Conservation (phyloP, 2,329 filamentous ascomycete genomes). For the Erysiphe pulchra region DNA sequence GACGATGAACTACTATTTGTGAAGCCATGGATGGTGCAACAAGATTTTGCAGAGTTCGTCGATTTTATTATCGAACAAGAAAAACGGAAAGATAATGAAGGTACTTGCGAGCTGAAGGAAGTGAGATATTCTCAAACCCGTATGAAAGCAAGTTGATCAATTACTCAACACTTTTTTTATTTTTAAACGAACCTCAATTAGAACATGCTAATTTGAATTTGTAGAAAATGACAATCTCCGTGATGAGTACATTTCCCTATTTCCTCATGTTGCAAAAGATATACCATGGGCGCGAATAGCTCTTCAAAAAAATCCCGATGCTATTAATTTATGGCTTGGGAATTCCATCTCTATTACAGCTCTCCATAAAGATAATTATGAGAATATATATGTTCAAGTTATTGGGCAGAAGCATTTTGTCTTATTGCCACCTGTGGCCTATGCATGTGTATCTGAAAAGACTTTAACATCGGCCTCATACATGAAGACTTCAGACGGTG, state of each 20-base stretch:
- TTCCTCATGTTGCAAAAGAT: conserved; percentile 31
- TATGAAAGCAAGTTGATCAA: conserved; percentile 15
- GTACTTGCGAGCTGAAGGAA: conserved; percentile 10
- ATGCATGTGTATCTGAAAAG: conserved; percentile 42
- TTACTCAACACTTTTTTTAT: background rate
- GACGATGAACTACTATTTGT: conserved; percentile 26
- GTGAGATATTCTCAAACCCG: conserved; percentile 54
- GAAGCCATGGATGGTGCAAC: conserved; percentile 43
- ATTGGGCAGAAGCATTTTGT: conserved; percentile 50
- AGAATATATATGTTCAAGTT: conserved; percentile 63
- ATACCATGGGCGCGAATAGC: conserved; percentile 53
- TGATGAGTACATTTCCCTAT: conserved; percentile 40
- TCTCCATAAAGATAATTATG: conserved; percentile 62
- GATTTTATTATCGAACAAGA: conserved; percentile 33
- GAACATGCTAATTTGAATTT: background rate
- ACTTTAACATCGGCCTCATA: conserved; percentile 33
- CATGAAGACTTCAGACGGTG: conserved; percentile 4
- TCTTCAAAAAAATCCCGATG: conserved; percentile 38
- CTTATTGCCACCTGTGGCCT: conserved; percentile 44
- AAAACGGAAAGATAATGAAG: conserved; percentile 2
- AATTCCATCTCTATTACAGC: conserved; percentile 44
- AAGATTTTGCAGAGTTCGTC: conserved; percentile 36
- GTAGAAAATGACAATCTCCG: conserved; percentile 59
- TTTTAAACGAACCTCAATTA: background rate
- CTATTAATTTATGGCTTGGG: conserved; percentile 53